Evolutionary conservation across 2,329 filamentous ascomycete species (phyloP), one percentile per base, ranked within the genome.

Genomic region (Pseudocercospora vitis): DNA sequence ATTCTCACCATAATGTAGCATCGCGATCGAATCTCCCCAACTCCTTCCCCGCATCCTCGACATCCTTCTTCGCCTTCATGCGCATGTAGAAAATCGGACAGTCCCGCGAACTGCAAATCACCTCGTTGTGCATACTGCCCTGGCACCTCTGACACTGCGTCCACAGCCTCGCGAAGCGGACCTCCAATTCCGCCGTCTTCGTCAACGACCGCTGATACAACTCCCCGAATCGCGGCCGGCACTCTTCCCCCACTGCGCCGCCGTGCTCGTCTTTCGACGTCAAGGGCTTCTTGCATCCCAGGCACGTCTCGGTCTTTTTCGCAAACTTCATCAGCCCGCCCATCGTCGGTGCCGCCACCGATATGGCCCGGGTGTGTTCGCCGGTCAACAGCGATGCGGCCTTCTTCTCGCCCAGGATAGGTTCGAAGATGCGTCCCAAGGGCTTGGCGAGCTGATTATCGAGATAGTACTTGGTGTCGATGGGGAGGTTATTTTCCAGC

Each of bases 71-170:
- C 26, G 92, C 92, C 80, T 99, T 99, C 94, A 99, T 99, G 3
- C 94, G 85, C 94, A 99, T 99, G 73, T 99, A 99, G 73, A 99
- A 99, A 67, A 99, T 99, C 1, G 94, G 94, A 70, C 94, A 99
- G 76, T 99, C 94, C 71, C 91, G 88, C 70, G 87, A 92, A 59
- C 87, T 91, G 77, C 94, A 99, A 64, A 99, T 97, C 50, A 99
- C 95, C 73, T 99, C 94, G 71, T 90, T 94, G 75, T 99, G 94
- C 81, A 99, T 88, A 76, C 91, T 96, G 50, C 91, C 94, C 76
- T 99, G 94, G 71, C 94, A 99, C 35, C 94, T 81, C 76, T 99
- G 94, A 71, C 94, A 99, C 73, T 99, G 94, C 45, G 94, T 99
- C 94, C 94, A 99, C 48, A 99, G 79, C 47, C 94, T 80, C 4